These are phyloP conservation scores for Parachlorella kessleri DNA, from an alignment of 139 green algal species.

Conservation along the genomic window DNA sequence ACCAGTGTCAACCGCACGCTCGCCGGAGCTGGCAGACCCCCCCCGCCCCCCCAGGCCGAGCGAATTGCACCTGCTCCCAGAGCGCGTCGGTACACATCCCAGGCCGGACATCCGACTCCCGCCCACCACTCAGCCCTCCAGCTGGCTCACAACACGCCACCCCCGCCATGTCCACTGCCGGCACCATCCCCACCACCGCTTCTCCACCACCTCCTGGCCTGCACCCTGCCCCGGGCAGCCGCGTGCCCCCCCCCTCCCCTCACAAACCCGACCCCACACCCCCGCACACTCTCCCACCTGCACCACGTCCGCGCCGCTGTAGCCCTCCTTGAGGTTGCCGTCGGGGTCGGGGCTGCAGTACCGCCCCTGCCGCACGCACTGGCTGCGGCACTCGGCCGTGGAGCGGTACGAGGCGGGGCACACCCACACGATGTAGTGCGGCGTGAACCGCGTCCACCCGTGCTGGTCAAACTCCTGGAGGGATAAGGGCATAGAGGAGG, in stretches of 20 bases:
- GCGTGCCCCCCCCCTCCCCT: neutral
- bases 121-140: too few species aligned
- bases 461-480: conserved; percentile 59
- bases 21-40: too few species aligned
- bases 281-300: conserved; percentile 36
- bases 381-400: conserved; percentile 67
- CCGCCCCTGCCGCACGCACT: conserved; percentile 83
- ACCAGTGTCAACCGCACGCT: too few species aligned
- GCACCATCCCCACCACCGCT: too few species aligned
- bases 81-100: too few species aligned
- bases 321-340: conserved; percentile 58
- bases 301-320: conserved; percentile 71
- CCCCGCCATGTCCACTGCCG: too few species aligned
- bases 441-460: conserved; percentile 79
- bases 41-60: too few species aligned
- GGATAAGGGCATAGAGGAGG: neutral
- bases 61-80: too few species aligned
- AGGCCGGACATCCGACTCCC: too few species aligned
- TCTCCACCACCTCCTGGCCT: neutral
- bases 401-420: conserved; percentile 60
- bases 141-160: too few species aligned
- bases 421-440: conserved; percentile 91
- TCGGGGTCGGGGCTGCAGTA: conserved; percentile 91
- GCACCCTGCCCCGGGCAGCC: neutral
- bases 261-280: neutral